Percentiles rank a stretch among this genome's conserved stretches.
These are phyloP conservation scores for Coemansia sp. DNA, from an alignment of 192 early-diverging fungal genomes.

Conservation along the genomic window DNA sequence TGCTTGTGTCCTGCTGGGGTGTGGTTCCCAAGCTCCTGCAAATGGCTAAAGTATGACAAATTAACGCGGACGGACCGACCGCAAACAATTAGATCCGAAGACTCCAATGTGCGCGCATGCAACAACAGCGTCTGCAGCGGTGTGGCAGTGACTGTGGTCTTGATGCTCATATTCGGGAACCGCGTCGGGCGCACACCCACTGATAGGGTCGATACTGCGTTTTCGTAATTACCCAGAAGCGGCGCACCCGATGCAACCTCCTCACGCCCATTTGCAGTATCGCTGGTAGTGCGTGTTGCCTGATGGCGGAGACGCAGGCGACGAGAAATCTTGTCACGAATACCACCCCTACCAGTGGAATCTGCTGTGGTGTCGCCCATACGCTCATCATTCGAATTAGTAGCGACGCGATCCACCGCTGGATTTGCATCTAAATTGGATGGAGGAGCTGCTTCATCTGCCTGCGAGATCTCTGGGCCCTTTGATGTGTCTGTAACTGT, in stretches of 20 bases:
- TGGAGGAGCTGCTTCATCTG: background rate
- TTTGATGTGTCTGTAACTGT: slow-evolving; percentile 1
- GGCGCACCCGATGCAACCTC: background rate
- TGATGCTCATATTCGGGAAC: slow-evolving; percentile 36
- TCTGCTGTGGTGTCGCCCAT: background rate
- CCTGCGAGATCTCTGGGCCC: background rate
- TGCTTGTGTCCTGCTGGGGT: slow-evolving; percentile 26
- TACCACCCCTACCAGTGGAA: slow-evolving; percentile 9
- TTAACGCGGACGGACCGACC: slow-evolving; percentile 33
- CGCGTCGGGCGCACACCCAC: slow-evolving; percentile 25
- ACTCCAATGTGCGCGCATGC: slow-evolving; percentile 19
- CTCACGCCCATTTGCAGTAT: background rate
- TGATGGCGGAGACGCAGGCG: slow-evolving; percentile 33
- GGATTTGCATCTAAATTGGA: background rate
- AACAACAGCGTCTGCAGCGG: slow-evolving; percentile 45
- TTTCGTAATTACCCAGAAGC: background rate
- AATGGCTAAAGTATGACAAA: slow-evolving; percentile 30
- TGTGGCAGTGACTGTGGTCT: slow-evolving; percentile 39
- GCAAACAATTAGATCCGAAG: slow-evolving; percentile 35
- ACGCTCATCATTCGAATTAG: background rate
- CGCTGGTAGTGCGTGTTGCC: slow-evolving; percentile 7
- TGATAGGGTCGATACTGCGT: slow-evolving; percentile 3
- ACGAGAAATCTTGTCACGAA: slow-evolving; percentile 29
- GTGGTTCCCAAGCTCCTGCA: slow-evolving; percentile 15
- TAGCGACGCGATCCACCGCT: background rate